Evolutionary conservation across 495 filamentous ascomycete genomes (phyloP).

Genomic region (Trichoderma orchidacearum): DNA sequence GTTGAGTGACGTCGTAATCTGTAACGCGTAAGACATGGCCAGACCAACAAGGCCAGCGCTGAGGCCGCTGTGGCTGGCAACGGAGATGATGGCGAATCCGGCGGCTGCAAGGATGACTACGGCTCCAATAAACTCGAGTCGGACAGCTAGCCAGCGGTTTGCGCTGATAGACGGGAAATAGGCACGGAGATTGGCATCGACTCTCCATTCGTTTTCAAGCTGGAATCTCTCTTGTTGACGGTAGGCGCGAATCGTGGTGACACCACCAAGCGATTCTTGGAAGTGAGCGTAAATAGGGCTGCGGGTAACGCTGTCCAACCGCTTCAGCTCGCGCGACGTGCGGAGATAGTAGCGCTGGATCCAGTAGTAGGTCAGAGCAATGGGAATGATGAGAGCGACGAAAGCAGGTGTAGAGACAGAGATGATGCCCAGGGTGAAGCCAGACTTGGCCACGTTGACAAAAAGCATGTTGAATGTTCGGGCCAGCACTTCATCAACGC

Average conservation of each 20-base stretch:
- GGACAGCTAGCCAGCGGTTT: slow-evolving; percentile 91
- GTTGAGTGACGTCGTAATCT: slow-evolving; percentile 97
- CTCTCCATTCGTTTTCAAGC: slow-evolving; percentile 92
- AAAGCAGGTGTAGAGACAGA: slow-evolving; percentile 70
- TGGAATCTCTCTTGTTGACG: slow-evolving; percentile 76
- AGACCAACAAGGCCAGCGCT: slow-evolving; percentile 78
- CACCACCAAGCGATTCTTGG: slow-evolving; percentile 89
- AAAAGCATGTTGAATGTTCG: slow-evolving; percentile 91
- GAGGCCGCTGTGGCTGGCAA: slow-evolving; percentile 53
- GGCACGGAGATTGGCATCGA: slow-evolving; percentile 88
- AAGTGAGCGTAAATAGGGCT: slow-evolving; percentile 98
- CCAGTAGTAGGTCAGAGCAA: slow-evolving; percentile 72
- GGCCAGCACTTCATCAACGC: slow-evolving; percentile 88
- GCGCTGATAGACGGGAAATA: slow-evolving; percentile 96
- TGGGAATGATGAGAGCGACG: slow-evolving; percentile 63
- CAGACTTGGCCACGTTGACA: slow-evolving; percentile 68
- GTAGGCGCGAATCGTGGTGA: slow-evolving; percentile 96
- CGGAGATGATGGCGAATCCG: slow-evolving; percentile 67
- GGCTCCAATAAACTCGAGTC: slow-evolving; percentile 92
- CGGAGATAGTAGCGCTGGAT: slow-evolving; percentile 96
- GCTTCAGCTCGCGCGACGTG: slow-evolving; percentile 90
- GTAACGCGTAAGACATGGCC: slow-evolving; percentile 90
- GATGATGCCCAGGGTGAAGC: slow-evolving; percentile 82
- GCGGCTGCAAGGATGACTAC: slow-evolving; percentile 85
- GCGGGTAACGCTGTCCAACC: slow-evolving; percentile 85